Conservation (phyloP, 805 yeast species). For the Ogataea nonfermentans region DNA sequence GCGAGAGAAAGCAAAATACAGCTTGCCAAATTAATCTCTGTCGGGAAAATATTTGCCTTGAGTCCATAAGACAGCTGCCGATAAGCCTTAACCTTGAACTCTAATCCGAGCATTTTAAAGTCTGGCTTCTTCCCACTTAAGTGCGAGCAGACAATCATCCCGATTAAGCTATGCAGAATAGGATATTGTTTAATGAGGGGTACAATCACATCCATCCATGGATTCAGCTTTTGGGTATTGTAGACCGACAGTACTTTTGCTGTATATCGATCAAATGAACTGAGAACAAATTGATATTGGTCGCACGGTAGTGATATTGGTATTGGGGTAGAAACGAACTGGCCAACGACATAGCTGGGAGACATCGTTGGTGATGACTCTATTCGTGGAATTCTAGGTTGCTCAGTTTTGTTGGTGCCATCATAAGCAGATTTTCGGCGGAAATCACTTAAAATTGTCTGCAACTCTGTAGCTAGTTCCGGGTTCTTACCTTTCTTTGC, state of each 20-base stretch:
- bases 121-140: conserved; percentile 10
- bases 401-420: too few species aligned
- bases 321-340: too few species aligned
- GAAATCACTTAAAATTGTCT: conserved; percentile 13
- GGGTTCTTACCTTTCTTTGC: conserved; percentile 19
- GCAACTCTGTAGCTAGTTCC: conserved; percentile 16
- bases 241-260: conserved; percentile 18
- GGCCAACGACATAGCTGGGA: too few species aligned
- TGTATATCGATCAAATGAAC: conserved; percentile 13
- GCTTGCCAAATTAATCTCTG: conserved; percentile 16
- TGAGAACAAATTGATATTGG: conserved; percentile 13
- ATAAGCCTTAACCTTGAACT: conserved; percentile 14
- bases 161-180: conserved; percentile 16
- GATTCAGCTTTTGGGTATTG: conserved; percentile 7
- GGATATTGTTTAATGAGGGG: conserved; percentile 14
- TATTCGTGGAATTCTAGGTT: too few species aligned
- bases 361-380: too few species aligned
- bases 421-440: not conserved
- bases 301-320: too few species aligned
- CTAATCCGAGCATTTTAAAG: conserved; percentile 11
- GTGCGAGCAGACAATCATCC: conserved; percentile 18
- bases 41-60: conserved; percentile 8
- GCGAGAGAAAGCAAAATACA: conserved; percentile 18
- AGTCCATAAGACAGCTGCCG: conserved; percentile 14
- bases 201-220: conserved; percentile 17